phyloP scores from a whole-genome alignment of 768 basidiomycete species.

The Boletellus emodensis region DNA sequence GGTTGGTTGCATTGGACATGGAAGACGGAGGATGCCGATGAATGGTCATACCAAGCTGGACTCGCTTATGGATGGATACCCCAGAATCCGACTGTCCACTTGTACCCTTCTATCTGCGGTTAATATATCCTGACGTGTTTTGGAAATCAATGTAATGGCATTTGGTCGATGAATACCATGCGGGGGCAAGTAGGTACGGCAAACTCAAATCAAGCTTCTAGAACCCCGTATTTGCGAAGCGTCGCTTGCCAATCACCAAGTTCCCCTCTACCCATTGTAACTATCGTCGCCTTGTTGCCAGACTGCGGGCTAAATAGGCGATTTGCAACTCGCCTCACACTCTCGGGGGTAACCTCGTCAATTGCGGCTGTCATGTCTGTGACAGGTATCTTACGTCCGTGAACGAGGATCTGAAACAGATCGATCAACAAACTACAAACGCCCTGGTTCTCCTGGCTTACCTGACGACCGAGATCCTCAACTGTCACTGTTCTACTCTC shows the following conservation, averaged over 20 bases:
- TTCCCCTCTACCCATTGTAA: slow-evolving; percentile 81
- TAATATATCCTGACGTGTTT: slow-evolving; percentile 13
- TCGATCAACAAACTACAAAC: background rate
- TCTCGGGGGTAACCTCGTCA: slow-evolving; percentile 65
- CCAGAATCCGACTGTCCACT: slow-evolving; percentile 42
- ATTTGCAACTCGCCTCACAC: slow-evolving; percentile 71
- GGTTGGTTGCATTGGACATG: slow-evolving; percentile 85
- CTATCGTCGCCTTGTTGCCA: slow-evolving; percentile 67
- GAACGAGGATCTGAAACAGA: slow-evolving; percentile 65
- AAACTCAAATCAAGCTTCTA: slow-evolving; percentile 18
- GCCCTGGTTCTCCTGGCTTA: slow-evolving; percentile 22
- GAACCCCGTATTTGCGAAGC: slow-evolving; percentile 70
- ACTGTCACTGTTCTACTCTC: slow-evolving; percentile 84
- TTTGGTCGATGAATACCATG: background rate
- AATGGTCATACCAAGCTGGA: slow-evolving; percentile 88
- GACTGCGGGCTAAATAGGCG: slow-evolving; percentile 68
- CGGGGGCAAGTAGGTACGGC: no score
- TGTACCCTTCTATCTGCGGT: slow-evolving; percentile 62
- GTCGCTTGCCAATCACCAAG: slow-evolving; percentile 60
- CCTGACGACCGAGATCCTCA: slow-evolving; percentile 90
- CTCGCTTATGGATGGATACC: slow-evolving; percentile 85
- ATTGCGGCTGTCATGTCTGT: slow-evolving; percentile 88
- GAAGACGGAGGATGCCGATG: slow-evolving; percentile 80
- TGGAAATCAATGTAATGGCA: background rate
- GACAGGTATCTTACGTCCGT: slow-evolving; percentile 80